Evolutionary conservation across 169 alveolate genomes (phyloP).

Genomic region (Hepatocystis sp.): DNA sequence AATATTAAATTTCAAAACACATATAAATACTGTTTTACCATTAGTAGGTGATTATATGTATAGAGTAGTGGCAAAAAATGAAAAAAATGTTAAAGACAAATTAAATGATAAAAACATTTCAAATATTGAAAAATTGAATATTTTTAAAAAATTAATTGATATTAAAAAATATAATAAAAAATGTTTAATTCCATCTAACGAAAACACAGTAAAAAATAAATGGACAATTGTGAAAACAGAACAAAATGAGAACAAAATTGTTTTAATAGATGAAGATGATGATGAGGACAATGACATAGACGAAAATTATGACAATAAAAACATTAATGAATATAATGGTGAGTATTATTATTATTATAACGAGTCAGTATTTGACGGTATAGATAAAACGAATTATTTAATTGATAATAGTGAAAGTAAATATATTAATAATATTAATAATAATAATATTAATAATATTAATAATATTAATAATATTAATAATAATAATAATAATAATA

Average conservation of each 20-base stretch:
- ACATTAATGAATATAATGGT: neutral
- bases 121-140: conserved; percentile 13
- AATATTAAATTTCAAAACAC: conserved; percentile 33
- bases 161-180: conserved; percentile 53
- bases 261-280: conserved; percentile 12
- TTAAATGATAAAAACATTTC: conserved; percentile 11
- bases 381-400: too few species aligned
- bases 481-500: neutral
- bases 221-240: conserved; percentile 37
- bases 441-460: too few species aligned
- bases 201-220: conserved; percentile 43
- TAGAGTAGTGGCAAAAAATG: conserved; percentile 67
- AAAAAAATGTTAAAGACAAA: conserved; percentile 6
- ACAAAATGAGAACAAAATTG: conserved; percentile 5
- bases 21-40: conserved; percentile 36
- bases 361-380: conserved; percentile 9
- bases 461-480: too few species aligned
- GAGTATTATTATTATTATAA: conserved; percentile 1
- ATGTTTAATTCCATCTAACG: conserved; percentile 8
- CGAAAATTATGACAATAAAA: conserved; percentile 2
- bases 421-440: too few species aligned
- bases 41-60: conserved; percentile 66
- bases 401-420: too few species aligned
- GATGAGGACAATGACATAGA: neutral
- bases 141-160: conserved; percentile 34